A percentile compares a stretch with the other conserved stretches of the same genome.
These are phyloP conservation scores for Euphorbia schlechtendalii DNA, from an alignment of 441 rosid genomes.

Conservation along the genomic window DNA sequence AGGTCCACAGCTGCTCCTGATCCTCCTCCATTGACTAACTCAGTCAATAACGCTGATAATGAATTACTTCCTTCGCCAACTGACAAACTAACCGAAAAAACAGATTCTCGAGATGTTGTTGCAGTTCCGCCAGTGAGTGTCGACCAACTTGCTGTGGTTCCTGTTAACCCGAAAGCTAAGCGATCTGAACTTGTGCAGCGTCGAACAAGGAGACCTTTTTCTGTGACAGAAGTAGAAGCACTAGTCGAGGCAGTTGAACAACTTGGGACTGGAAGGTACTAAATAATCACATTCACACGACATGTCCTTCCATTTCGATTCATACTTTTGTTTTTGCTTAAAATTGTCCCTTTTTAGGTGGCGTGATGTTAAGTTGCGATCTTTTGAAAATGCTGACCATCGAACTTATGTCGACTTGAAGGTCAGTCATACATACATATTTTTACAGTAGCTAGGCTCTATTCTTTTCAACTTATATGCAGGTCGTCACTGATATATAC, in stretches of 20 bases:
- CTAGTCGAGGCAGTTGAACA: slow-evolving; percentile 65
- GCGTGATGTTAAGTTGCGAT: slow-evolving; percentile 60
- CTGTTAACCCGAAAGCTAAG: slow-evolving; percentile 35
- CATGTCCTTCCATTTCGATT: no score
- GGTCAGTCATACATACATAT: slow-evolving; percentile 49
- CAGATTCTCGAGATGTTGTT: slow-evolving; percentile 38
- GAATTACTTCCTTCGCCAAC: slow-evolving; percentile 22
- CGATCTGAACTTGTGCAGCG: slow-evolving; percentile 48
- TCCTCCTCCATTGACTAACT: slow-evolving; percentile 29
- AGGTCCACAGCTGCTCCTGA: slow-evolving; percentile 47
- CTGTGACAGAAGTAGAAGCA: slow-evolving; percentile 73
- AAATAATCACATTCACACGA: no score
- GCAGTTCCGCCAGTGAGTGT: no score
- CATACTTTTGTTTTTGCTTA: neutral
- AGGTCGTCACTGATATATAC: no score
- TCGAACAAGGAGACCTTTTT: slow-evolving; percentile 69
- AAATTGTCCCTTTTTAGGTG: slow-evolving; percentile 35
- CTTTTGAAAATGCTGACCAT: slow-evolving; percentile 61
- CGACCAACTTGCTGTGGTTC: slow-evolving; percentile 47
- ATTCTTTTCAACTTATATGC: no score
- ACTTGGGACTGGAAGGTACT: slow-evolving; percentile 83
- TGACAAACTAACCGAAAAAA: no score
- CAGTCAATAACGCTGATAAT: slow-evolving; percentile 30
- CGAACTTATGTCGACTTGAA: slow-evolving; percentile 78
- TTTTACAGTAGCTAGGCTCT: no score